These are phyloP conservation scores for Aureobasidium leucospermi DNA, from an alignment of 2,329 filamentous ascomycete genomes.

Conservation along the genomic window DNA sequence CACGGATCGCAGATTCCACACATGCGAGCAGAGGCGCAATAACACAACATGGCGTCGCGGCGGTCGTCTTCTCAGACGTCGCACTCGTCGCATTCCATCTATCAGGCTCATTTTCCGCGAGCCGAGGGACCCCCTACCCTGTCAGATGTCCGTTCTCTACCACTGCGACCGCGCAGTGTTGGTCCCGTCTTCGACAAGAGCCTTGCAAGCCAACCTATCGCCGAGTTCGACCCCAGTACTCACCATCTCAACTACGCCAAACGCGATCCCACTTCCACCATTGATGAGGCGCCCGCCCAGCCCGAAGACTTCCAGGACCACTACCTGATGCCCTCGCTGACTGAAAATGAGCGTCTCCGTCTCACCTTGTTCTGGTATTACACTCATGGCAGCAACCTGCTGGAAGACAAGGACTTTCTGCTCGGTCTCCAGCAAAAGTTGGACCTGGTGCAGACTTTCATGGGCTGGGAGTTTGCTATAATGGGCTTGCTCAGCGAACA, in stretches of 20 bases:
- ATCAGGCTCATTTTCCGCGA: slow-evolving; percentile 16
- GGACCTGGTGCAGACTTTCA: slow-evolving; percentile 33
- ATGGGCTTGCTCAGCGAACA: slow-evolving; percentile 39
- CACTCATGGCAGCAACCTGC: slow-evolving; percentile 28
- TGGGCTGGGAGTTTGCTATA: slow-evolving; percentile 42
- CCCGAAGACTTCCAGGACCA: slow-evolving; percentile 18
- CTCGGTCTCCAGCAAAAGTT: slow-evolving; percentile 38
- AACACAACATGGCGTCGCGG: background rate
- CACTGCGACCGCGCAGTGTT: slow-evolving; percentile 7
- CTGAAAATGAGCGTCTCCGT: slow-evolving; percentile 31
- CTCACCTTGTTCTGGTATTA: slow-evolving; percentile 40
- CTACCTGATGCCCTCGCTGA: slow-evolving; percentile 31
- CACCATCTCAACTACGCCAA: slow-evolving; percentile 5
- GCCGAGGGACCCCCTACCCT: background rate
- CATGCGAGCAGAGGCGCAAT: background rate
- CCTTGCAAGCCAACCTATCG: slow-evolving; percentile 4
- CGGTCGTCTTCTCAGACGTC: background rate
- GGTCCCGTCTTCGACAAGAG: slow-evolving; percentile 15
- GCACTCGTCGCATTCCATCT: background rate
- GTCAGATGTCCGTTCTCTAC: background rate
- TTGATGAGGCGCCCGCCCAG: slow-evolving; percentile 18
- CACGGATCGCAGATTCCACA: background rate
- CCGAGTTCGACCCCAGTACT: slow-evolving; percentile 5
- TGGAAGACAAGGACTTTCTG: slow-evolving; percentile 35
- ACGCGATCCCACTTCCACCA: slow-evolving; percentile 9